Base-by-base conservation (phyloP, 2,329 filamentous ascomycete genomes). In the Fusarium tuaranense region DNA sequence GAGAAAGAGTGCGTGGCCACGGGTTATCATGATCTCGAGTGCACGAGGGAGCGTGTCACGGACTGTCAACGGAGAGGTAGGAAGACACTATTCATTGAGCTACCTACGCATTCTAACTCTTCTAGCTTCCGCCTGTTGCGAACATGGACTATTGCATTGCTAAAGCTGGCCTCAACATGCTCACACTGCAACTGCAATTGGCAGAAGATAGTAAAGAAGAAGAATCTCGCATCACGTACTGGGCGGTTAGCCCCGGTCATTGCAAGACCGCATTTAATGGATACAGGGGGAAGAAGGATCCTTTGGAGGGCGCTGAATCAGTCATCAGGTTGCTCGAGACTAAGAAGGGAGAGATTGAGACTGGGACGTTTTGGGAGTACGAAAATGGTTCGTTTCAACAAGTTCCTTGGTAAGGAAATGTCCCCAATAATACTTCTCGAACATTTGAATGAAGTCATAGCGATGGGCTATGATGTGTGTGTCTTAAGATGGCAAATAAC, bases 241-340 rank as follows among this genome's bases (percentile, higher is more conserved):
- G 68, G 69, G 62, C 63, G 3, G 63, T 71, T 1, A 71, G 41
- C 6, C 69, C 69, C 0, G 69, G 68, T 0, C 63, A 71, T 12
- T 71, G 69, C 3, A 70, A 67, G 25, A 71, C 69, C 0, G 57
- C 62, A 2, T 71, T 71, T 4, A 71, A 71, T 12, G 68, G 68
- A 0, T 71, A 53, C 9, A 71, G 0, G 12, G 69, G 68, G 0
- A 62, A 8, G 10, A 71, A 71, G 0, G 39, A 46, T 36, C 69
- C 69, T 7, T 3, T 67, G 0, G 68, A 59, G 9, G 68, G 69
- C 0, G 63, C 69, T 0, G 48, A 71, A 27, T 38, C n/a, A 10
- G 55, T 71, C 1, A 10, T 71, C 2, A 71, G 27, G 18, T 20
- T 71, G 2, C 48, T 71, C 4, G 48, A 71, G 20, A 5, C 63